Conservation (phyloP, 768 basidiomycete genomes). For the Pisolithus tinctorius region DNA sequence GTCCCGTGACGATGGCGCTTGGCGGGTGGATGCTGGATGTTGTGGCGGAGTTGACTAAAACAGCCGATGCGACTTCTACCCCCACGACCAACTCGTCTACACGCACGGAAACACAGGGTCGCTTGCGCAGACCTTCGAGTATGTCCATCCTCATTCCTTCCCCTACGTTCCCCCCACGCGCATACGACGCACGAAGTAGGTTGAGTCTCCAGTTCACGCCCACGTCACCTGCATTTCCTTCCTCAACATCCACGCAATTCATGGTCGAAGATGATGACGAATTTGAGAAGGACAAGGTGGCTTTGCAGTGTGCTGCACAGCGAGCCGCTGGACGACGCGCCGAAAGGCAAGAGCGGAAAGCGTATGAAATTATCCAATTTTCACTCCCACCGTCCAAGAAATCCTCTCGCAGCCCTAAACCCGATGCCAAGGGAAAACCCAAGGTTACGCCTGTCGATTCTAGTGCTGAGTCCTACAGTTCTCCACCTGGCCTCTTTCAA, state of each 20-base stretch:
- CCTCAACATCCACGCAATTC: conserved; percentile 1
- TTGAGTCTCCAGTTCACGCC: conserved; percentile 67
- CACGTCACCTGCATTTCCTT: conserved; percentile 35
- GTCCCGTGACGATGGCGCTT: conserved; percentile 45
- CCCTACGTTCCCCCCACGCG: conserved; percentile 24
- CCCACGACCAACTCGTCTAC: conserved; percentile 18
- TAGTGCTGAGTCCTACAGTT: background rate
- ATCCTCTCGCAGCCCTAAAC: background rate
- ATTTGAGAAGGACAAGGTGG: conserved; percentile 41
- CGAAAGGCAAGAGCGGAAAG: conserved; percentile 20
- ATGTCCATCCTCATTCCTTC: conserved; percentile 34
- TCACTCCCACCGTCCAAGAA: conserved; percentile 5
- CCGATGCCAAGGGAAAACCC: too few relatives aligned
- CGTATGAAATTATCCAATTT: background rate
- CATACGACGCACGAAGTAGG: conserved; percentile 16
- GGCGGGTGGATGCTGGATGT: conserved; percentile 87
- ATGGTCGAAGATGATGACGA: conserved; percentile 32
- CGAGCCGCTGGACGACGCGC: conserved; percentile 30
- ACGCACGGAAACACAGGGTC: conserved; percentile 5
- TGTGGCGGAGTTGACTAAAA: conserved; percentile 54
- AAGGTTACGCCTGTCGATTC: too few relatives aligned
- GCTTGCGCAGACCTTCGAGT: conserved; percentile 22
- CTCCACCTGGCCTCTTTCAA: conserved; percentile 18
- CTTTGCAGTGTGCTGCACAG: conserved; percentile 32
- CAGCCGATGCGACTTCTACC: conserved; percentile 11